Evolutionary conservation across 306 rosid genomes (phyloP).

Genomic region (Acmispon strigosus): DNA sequence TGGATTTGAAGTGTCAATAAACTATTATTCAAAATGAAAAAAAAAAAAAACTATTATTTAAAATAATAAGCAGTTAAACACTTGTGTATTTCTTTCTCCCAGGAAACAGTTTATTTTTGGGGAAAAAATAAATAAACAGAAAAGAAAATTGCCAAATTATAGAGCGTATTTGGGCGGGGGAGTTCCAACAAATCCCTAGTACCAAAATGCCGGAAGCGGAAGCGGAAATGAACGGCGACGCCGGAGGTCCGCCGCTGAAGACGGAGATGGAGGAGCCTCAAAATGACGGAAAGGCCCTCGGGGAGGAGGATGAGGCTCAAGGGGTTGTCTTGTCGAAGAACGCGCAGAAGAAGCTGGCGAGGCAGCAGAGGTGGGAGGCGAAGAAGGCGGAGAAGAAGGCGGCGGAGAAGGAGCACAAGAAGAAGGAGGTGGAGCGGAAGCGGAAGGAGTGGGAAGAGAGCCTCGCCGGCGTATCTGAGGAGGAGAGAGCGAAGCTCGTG

Average conservation of each 20-base stretch:
- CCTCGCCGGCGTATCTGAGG: slow-evolving; percentile 44
- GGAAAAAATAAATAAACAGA: too few species aligned
- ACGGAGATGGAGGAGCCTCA: neutral
- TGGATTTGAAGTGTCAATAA: too few species aligned
- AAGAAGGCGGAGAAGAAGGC: slow-evolving; percentile 86
- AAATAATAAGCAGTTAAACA: too few species aligned
- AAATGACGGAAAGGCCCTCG: slow-evolving; percentile 8
- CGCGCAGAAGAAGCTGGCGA: slow-evolving; percentile 68
- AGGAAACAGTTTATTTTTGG: too few species aligned
- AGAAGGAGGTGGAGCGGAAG: slow-evolving; percentile 51
- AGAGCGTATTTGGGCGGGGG: neutral
- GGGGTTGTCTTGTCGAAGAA: slow-evolving; percentile 38
- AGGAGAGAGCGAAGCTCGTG: slow-evolving; percentile 57
- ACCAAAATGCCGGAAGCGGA: neutral
- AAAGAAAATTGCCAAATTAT: neutral
- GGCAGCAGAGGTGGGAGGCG: slow-evolving; percentile 65
- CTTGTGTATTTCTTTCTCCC: too few species aligned
- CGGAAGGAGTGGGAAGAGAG: slow-evolving; percentile 82
- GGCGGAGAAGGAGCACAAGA: slow-evolving; percentile 55
- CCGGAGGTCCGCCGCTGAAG: neutral
- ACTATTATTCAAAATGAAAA: too few species aligned
- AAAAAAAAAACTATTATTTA: too few species aligned
- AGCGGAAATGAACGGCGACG: neutral
- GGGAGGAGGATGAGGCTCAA: neutral
- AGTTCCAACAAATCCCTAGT: neutral